Percentiles rank a stretch among this genome's conserved stretches.
Conservation (phyloP, 768 basidiomycete genomes). For the Tulasnella sp. region DNA sequence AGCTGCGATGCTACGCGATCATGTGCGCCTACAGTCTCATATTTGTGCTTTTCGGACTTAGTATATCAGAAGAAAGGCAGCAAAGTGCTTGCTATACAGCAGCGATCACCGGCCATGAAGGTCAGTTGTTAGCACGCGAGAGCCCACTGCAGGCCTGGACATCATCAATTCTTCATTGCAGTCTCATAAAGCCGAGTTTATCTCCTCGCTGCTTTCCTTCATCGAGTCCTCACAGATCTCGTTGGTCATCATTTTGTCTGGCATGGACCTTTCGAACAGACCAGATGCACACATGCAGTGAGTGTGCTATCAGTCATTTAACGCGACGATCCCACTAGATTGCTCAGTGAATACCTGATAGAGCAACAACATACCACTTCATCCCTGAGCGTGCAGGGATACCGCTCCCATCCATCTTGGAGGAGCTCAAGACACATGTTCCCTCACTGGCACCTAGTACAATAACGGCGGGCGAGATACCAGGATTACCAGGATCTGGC, state of each 20-base stretch:
- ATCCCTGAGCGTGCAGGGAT: slow-evolving; percentile 34
- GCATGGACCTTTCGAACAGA: slow-evolving; percentile 63
- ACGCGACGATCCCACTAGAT: not conserved
- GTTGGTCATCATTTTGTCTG: slow-evolving; percentile 54
- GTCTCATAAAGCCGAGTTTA: slow-evolving; percentile 60
- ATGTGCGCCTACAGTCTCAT: not conserved
- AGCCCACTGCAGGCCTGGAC: not conserved
- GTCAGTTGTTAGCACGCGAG: slow-evolving; percentile 29
- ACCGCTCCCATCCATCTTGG: slow-evolving; percentile 33
- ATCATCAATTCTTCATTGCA: slow-evolving; percentile 26
- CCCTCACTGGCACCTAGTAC: slow-evolving; percentile 22
- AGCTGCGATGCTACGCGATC: too few species aligned
- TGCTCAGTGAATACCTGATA: slow-evolving; percentile 23
- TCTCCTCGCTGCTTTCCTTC: slow-evolving; percentile 47
- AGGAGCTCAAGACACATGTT: slow-evolving; percentile 28
- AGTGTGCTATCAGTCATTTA: slow-evolving; percentile 22
- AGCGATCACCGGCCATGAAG: slow-evolving; percentile 69
- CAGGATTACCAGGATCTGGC: slow-evolving; percentile 74
- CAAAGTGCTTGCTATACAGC: slow-evolving; percentile 57
- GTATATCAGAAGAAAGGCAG: slow-evolving; percentile 50
- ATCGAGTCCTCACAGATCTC: slow-evolving; percentile 39
- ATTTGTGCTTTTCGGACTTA: slow-evolving; percentile 26
- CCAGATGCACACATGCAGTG: slow-evolving; percentile 73
- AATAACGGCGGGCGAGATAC: slow-evolving; percentile 31
- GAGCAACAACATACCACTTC: slow-evolving; percentile 57